Evolutionary conservation across 2,329 filamentous ascomycete genomes (phyloP), one percentile per base, ranked within the genome.

Genomic region (Lithohypha guttulata): DNA sequence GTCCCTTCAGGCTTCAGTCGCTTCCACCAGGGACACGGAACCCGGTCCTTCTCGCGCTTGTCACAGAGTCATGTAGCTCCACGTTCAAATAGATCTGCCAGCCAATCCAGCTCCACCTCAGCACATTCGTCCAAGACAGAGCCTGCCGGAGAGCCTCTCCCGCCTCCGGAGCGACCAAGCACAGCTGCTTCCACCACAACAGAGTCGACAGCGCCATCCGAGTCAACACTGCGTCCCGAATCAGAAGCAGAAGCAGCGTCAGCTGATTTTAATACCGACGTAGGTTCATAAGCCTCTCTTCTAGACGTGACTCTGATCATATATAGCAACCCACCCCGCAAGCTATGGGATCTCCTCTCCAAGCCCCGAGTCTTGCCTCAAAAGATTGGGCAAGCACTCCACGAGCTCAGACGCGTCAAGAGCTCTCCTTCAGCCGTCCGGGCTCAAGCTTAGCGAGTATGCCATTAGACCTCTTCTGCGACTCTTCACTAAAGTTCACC

Each of bases 1-100:
- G 84, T 84, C 11, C 86, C 87, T 0, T 71, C 84, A 48, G 84
- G 81, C 45, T 95, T 91, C 59, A 73, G 76, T 41, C 75, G 75
- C 51, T 93, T 91, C 13, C 25, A 39, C 13, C n/a, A 4, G 17
- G 13, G 4, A 4, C 59, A 55, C 73, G 57, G 28, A 31, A 21
- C 10, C 37, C 38, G 37, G 20, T 15, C 18, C 10, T 14, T 23
- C 19, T 31, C 33, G 14, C 39, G 18, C 9, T n/a, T 34, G 4
- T 34, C 32, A 11, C 33, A 31, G 13, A 35, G 21, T 26, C 30
- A 29, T 17, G 36, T 27, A 4, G 9, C 18, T 17, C 18, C 11
- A 11, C 29, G 22, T 14, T 11, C 11, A 8, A 21, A 17, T 3
- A 18, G 38, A 8, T 14, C 29, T 23, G 20, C 40, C 40, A 36